phyloP scores from a whole-genome alignment of 139 green algal genomes.

The Micractinium sp. region DNA sequence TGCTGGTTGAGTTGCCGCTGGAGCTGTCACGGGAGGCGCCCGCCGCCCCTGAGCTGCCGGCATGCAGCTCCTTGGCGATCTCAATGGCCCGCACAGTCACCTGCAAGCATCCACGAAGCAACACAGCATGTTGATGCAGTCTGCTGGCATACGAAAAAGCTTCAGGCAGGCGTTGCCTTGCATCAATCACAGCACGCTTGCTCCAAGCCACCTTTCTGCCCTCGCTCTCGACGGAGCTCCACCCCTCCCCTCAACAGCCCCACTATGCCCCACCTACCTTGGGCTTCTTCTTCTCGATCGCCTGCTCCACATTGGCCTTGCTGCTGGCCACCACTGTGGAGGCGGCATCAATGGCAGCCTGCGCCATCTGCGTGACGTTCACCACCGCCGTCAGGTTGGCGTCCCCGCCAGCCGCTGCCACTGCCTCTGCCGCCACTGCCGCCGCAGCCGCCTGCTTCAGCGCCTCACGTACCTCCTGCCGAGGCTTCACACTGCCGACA shows the following conservation, averaged over 20 bases:
- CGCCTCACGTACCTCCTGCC: conserved; percentile 13
- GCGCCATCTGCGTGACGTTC: conserved; percentile 45
- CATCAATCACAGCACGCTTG: not conserved
- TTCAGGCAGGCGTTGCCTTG: not conserved
- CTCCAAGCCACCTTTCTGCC: not conserved
- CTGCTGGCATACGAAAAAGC: not conserved
- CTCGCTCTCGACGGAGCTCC: not conserved
- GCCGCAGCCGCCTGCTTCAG: conserved; percentile 12
- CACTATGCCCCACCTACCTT: conserved; percentile 27
- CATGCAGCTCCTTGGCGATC: conserved; percentile 52
- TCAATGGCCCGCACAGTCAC: conserved; percentile 51
- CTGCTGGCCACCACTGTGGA: conserved; percentile 35
- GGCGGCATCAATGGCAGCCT: conserved; percentile 40
- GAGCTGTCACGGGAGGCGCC: not conserved
- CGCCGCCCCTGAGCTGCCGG: not conserved
- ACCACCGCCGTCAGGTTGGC: conserved; percentile 16
- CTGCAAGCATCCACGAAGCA: not conserved
- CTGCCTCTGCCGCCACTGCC: not conserved
- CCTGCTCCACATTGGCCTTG: conserved; percentile 39
- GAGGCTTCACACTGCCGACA: not conserved
- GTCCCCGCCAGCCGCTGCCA: not conserved
- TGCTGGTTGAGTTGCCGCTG: not conserved
- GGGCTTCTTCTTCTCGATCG: conserved; percentile 41
- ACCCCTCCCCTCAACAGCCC: not conserved
- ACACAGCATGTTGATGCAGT: not conserved